Evolutionary conservation across 1,284 basidiomycete genomes (phyloP), one percentile per base, ranked within the genome.

Genomic region (Vanrija pseudolonga): DNA sequence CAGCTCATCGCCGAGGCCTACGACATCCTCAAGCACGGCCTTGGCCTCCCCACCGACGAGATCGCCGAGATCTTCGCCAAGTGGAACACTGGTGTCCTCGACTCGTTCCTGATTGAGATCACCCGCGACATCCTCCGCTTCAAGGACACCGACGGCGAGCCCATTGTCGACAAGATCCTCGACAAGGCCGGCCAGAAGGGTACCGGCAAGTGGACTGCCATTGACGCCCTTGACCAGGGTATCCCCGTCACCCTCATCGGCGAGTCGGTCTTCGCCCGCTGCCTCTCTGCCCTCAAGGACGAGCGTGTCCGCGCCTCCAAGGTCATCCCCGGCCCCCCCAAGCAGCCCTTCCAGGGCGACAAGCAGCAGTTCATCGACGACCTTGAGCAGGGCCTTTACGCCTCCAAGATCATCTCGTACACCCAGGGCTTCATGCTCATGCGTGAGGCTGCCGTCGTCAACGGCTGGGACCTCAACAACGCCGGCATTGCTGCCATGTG

Each of bases 341-440:
- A 87, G 76, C 89, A 95, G 77, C 79, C 86, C 41, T 98, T 98
- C 89, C 86, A 88, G 68, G 96, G 95, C 65, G 93, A 98, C 85
- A 98, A 97, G 84, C 84, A 95, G 78, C 89, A 95, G 76, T 99
- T 99, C 82, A 95, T 99, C 76, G 90, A 74, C 63, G 76, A 98
- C 78, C 88, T 99, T 63, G 95, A 98, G 81, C 96, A 98, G 79
- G 95, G 95, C 50, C 84, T 99, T 59, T 98, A 99, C 79, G 96
- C 94, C 46, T 96, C 92, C 71, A 99, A 99, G 85, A 95, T 99
- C 78, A 93, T 96, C 69, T 96, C 92, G 39, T 96, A 99, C 83
- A 91, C 95, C 22, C 96, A 99, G 80, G 96, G 96, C 67, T 99
- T 98, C 83, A 96, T 98, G 87, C 85, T 99, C 70, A 97, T 98